Base-by-base conservation (phyloP, 306 rosid species). In the Cercis canadensis region DNA sequence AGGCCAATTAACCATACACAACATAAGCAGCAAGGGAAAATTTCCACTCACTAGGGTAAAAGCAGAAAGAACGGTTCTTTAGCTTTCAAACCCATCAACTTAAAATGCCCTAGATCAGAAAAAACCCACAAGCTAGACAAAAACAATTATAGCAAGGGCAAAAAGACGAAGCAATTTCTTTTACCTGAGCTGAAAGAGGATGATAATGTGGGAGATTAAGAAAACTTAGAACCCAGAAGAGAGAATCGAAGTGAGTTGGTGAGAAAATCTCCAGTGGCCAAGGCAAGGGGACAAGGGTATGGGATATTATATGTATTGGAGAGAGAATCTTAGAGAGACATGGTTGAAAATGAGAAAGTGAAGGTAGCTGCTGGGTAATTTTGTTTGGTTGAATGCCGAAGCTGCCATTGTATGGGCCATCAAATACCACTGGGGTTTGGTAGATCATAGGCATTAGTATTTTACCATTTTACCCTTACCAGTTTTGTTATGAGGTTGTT, bases 81-180 rank as follows among this genome's bases (percentile, higher is more conserved):
- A 8, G 40, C 57, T 65, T 61, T 11, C 11, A 56, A 63, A 39
- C 69, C 13, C 81, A 86, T 87, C 94, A 87, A 86, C 88, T 79
- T 81, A 80, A 33, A 80, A 80, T 73, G 84, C 73, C 72, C 72
- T 67, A 55, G 61, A 81, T 37, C 43, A 8, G 80, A 37, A 65
- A 17, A 65, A 78, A 69, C 83, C 65, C 78, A 75, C 29, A 24
- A 1, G 29, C 75, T 65, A 68, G 73, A 78, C 77, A 74, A 39
- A 66, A 17, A 69, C 34, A 53, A 75, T 15, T 0, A 0, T 33
- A 39, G 81, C 68, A 55, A 17, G 56, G 63, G 45, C 40, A 70
- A 77, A 60, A 69, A 51, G 49, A 65, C 1, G 29, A n/a, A 69
- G 75, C 17, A 85, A 74, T 69, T 75, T 69, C 53, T 74, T 36